Evolutionary conservation across 768 basidiomycete species (phyloP).

Genomic region (Podaxis sp.): DNA sequence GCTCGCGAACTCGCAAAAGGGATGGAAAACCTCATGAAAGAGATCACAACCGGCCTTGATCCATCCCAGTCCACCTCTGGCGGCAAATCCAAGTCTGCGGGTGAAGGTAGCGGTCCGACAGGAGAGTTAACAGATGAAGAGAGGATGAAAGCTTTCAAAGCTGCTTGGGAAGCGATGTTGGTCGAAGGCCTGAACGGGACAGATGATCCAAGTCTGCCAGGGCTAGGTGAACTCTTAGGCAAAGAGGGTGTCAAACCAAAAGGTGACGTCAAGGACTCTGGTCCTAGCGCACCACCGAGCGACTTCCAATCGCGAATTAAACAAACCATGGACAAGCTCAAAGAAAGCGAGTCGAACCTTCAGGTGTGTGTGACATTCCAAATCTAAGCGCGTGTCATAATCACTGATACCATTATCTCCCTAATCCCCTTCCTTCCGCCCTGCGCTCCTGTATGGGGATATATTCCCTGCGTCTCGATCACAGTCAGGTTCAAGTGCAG

Average conservation of each 20-base stretch:
- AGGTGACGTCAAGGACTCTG: background rate
- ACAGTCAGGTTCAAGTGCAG: conserved; percentile 21
- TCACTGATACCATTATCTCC: background rate
- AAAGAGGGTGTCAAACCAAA: conserved; percentile 4
- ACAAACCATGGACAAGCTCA: conserved; percentile 72
- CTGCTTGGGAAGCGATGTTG: conserved; percentile 73
- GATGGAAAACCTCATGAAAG: conserved; percentile 50
- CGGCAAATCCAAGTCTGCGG: conserved; percentile 13
- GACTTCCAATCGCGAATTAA: conserved; percentile 70
- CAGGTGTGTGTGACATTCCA: conserved; percentile 32
- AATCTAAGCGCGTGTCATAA: background rate
- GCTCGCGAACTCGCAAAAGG: conserved; percentile 36
- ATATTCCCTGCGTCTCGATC: background rate
- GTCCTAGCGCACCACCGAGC: background rate
- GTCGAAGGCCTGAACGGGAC: conserved; percentile 56
- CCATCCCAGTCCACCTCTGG: conserved; percentile 8
- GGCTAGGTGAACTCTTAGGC: conserved; percentile 18
- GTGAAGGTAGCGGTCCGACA: conserved; percentile 12
- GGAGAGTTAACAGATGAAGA: conserved; percentile 24
- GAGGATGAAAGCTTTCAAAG: conserved; percentile 42
- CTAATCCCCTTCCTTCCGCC: background rate
- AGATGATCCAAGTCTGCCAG: conserved; percentile 20
- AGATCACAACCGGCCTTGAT: conserved; percentile 29
- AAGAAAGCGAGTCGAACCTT: conserved; percentile 58
- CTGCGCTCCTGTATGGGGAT: background rate